Evolutionary conservation across 768 basidiomycete species (phyloP).

Genomic region (Hericium erinaceus): DNA sequence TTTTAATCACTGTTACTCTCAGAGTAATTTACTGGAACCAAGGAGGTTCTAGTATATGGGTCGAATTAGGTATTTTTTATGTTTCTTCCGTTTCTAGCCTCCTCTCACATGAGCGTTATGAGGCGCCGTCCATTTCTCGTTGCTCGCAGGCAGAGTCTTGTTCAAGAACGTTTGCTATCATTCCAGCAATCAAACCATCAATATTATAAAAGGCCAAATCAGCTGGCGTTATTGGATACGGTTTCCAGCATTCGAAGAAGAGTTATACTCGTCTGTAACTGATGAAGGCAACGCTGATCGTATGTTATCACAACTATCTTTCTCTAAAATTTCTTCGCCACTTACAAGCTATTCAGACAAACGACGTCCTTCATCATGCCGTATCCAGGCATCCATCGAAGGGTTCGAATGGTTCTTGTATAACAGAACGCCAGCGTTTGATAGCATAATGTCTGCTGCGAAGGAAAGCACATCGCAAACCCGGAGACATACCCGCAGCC

Average conservation of each 20-base stretch:
- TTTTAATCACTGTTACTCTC: slow-evolving; percentile 52
- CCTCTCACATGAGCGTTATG: slow-evolving; percentile 2
- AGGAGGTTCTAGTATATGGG: slow-evolving; percentile 68
- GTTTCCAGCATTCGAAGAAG: slow-evolving; percentile 65
- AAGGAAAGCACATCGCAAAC: slow-evolving; percentile 26
- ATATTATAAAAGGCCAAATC: slow-evolving; percentile 74
- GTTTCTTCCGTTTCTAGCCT: background rate
- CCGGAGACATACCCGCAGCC: slow-evolving; percentile 5
- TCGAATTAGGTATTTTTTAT: slow-evolving; percentile 51
- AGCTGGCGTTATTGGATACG: slow-evolving; percentile 96
- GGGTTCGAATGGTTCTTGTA: slow-evolving; percentile 93
- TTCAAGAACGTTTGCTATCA: slow-evolving; percentile 85
- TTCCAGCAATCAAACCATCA: slow-evolving; percentile 85
- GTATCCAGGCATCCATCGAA: slow-evolving; percentile 70
- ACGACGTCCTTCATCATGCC: slow-evolving; percentile 46
- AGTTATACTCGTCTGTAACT: slow-evolving; percentile 40
- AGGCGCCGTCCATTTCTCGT: slow-evolving; percentile 91
- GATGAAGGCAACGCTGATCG: slow-evolving; percentile 32
- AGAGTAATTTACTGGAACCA: slow-evolving; percentile 75
- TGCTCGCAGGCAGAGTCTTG: slow-evolving; percentile 78
- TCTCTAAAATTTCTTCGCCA: slow-evolving; percentile 9
- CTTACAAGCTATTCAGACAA: slow-evolving; percentile 22
- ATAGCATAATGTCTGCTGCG: slow-evolving; percentile 76
- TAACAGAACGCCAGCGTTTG: slow-evolving; percentile 84
- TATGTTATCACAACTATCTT: slow-evolving; percentile 24